Conservation (phyloP, 108 stramenopile genomes). For the Phaeodactylum tricornutum region DNA sequence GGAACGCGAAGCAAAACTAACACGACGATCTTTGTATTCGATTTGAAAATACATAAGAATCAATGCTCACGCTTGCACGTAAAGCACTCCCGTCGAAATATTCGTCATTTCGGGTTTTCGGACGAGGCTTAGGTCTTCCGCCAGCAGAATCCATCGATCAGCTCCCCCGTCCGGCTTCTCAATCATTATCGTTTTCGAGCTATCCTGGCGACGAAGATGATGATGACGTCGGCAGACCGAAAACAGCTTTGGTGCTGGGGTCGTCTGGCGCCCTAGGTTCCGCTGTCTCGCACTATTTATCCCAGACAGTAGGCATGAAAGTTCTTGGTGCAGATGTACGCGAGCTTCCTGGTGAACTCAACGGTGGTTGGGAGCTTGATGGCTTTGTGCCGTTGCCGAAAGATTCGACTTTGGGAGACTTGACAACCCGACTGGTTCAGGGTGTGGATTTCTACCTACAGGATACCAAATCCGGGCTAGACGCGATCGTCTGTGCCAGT, state of each 20-base stretch:
- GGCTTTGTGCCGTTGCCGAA: conserved; percentile 31
- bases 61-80: too few relatives aligned
- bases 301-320: conserved; percentile 17
- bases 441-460: conserved; percentile 19
- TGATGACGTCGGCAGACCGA: conserved; percentile 9
- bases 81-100: too few relatives aligned
- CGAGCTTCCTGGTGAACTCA: conserved; percentile 3
- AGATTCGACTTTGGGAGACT: conserved; percentile 24
- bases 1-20: too few relatives aligned
- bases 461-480: conserved; percentile 19
- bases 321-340: conserved; percentile 61
- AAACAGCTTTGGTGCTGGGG: conserved; percentile 59
- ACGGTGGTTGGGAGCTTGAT: conserved; percentile 9
- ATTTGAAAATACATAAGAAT: too few relatives aligned
- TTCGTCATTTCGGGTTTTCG: too few relatives aligned
- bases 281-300: conserved; percentile 26
- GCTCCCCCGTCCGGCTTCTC: too few relatives aligned
- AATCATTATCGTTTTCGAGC: too few relatives aligned
- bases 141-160: too few relatives aligned
- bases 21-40: too few relatives aligned
- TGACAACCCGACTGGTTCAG: conserved; percentile 30
- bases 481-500: conserved; percentile 54
- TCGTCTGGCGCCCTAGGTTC: conserved; percentile 57
- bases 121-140: too few relatives aligned
- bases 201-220: too few relatives aligned